Percentiles rank a stretch among this genome's conserved stretches.
phyloP scores from a whole-genome alignment of 176 grass and related monocot species.

The Oryza brachyantha region DNA sequence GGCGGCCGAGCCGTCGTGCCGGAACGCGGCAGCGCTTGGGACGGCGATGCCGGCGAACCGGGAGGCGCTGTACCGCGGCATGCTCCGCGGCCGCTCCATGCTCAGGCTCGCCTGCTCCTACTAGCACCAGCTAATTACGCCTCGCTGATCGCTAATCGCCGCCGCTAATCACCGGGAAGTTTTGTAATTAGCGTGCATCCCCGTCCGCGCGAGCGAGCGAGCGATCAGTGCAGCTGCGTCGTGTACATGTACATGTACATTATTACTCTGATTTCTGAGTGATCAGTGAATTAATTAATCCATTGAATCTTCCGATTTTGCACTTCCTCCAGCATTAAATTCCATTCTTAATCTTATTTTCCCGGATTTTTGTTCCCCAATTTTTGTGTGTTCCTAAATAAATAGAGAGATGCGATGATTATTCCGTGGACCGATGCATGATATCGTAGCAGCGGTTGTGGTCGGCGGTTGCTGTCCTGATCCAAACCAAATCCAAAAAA shows the following conservation, averaged over 20 bases:
- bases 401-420: background rate
- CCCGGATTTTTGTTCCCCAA: background rate
- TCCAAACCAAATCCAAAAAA: background rate
- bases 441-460: constrained; percentile 13
- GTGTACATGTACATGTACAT: background rate
- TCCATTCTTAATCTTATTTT: too few relatives aligned
- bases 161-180: constrained; percentile 16
- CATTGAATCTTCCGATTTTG: background rate
- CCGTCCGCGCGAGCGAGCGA: constrained; percentile 24
- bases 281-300: too few relatives aligned
- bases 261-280: background rate
- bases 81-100: constrained; percentile 67
- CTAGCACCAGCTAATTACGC: constrained; percentile 12
- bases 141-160: background rate
- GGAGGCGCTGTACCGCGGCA: constrained; percentile 83
- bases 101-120: constrained; percentile 70
- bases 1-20: constrained; percentile 17
- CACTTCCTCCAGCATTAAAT: background rate
- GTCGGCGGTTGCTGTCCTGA: constrained; percentile 26
- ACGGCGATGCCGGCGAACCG: constrained; percentile 73
- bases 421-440: background rate
- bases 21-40: constrained; percentile 3
- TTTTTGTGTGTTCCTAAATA: background rate
- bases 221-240: background rate
- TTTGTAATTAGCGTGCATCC: constrained; percentile 48